Evolutionary conservation across 129 eudicot species (phyloP).

Genomic region (Daucus carota): DNA sequence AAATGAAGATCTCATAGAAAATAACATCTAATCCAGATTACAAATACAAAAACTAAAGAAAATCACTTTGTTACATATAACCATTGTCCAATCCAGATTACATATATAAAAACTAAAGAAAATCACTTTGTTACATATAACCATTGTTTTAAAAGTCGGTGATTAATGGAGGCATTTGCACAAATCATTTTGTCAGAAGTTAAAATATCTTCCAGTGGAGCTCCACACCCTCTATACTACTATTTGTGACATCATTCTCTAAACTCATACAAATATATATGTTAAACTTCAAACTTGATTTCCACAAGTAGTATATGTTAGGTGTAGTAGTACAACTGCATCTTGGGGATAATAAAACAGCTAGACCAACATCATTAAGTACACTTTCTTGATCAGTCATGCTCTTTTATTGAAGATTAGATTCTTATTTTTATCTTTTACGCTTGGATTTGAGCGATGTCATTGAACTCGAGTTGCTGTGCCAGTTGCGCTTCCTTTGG

Average conservation of each 20-base stretch:
- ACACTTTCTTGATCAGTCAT: neutral
- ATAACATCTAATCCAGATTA: too few species aligned
- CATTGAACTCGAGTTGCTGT: constrained; percentile 10
- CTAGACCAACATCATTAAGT: constrained; percentile 1
- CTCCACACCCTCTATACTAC: neutral
- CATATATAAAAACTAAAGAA: too few species aligned
- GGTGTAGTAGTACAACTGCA: neutral
- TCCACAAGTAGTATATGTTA: neutral
- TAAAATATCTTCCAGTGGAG: neutral
- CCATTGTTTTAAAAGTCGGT: too few species aligned
- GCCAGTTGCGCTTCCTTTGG: constrained; percentile 14
- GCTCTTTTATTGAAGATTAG: neutral
- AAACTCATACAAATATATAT: neutral
- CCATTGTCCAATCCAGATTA: too few species aligned
- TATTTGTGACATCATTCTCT: neutral
- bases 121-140: too few species aligned
- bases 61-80: too few species aligned
- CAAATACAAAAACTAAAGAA: too few species aligned
- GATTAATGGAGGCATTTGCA: neutral
- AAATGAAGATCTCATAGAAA: too few species aligned
- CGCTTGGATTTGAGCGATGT: constrained; percentile 13
- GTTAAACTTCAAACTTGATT: neutral
- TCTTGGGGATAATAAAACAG: neutral
- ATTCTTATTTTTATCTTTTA: neutral
- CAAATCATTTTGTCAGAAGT: neutral